Evolutionary conservation across 2,329 filamentous ascomycete genomes (phyloP), one percentile per base, ranked within the genome.

Genomic region (Calonectria fujianensis): DNA sequence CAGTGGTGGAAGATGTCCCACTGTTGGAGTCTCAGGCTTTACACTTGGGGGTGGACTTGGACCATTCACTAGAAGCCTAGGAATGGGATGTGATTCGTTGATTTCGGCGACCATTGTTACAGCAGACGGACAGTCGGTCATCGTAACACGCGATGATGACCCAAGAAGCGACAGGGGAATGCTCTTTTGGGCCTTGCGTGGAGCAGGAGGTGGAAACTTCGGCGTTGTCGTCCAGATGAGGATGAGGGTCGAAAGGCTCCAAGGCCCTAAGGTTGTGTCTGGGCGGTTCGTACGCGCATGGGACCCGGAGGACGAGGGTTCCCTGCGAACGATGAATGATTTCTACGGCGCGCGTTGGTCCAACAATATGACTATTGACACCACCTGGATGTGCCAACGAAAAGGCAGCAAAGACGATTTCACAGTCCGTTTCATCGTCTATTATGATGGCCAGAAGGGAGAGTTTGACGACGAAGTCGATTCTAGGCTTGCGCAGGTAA

Each of bases 71-170:
- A 39, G 57, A 7, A 63, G 57, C 16, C 13, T 63, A 16, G 57
- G 57, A 41, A 41, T 63, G 35, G 57, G 57, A 41, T 63, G 57
- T n/a, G 57, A 63, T 35, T 41, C 57, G 9, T 27, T 63, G 13
- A 24, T 29, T 29, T 63, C 57, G 2, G 16, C 27, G 6, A 63
- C 57, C 4, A 63, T 63, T 29, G 57, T 41, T 39, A 20, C 24
- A 20, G 57, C 57, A 11, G 16, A 63, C 2, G 57, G 57, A 20
- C n/a, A 31, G 2, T 3, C 41, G 7, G 24, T 63, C 9, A 63
- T 37, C 0, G 57, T 39, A 8, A 63, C 24, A n/a, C 24, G 24
- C 4, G 24, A 20, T 0, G 45, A 48, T 10, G 45, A 24, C 45
- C 45, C 14, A 0, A 4, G 18, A 1, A 41, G 4, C 11, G 8